Conservation (phyloP, 2,329 filamentous ascomycete genomes). For the Coniochaeta hoffmannii region DNA sequence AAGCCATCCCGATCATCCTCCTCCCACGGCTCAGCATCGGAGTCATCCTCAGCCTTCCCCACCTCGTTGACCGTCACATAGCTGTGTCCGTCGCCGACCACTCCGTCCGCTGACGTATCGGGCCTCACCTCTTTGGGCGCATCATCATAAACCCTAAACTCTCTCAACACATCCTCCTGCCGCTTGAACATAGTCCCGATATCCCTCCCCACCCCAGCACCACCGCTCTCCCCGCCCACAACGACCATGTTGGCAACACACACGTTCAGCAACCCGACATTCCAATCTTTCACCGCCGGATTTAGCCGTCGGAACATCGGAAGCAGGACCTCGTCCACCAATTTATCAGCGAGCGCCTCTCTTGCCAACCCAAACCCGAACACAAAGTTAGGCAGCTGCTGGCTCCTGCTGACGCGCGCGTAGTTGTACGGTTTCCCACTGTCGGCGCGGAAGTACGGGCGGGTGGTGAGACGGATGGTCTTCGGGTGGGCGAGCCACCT, state of each 20-base stretch:
- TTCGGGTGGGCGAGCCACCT: constrained; percentile 74
- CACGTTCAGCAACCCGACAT: constrained; percentile 77
- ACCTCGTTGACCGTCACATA: not conserved
- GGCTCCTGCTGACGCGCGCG: constrained; percentile 69
- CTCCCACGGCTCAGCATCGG: constrained; percentile 5
- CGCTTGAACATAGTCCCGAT: constrained; percentile 76
- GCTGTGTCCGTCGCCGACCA: not conserved
- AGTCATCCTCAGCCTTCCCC: constrained; percentile 1
- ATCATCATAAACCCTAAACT: constrained; percentile 53
- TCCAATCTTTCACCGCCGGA: constrained; percentile 61
- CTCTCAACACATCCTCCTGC: constrained; percentile 62
- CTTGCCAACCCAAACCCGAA: constrained; percentile 46
- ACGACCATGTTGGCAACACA: constrained; percentile 79
- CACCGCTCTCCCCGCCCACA: constrained; percentile 37
- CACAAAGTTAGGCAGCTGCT: constrained; percentile 63
- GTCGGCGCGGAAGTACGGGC: constrained; percentile 35
- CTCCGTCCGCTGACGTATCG: not conserved
- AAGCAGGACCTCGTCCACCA: constrained; percentile 62
- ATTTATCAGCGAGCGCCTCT: constrained; percentile 56
- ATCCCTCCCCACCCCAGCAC: constrained; percentile 58
- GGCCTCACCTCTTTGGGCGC: not conserved
- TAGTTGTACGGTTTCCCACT: constrained; percentile 47
- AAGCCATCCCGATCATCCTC: constrained; percentile 7
- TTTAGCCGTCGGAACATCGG: constrained; percentile 71
- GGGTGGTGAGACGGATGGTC: constrained; percentile 73